Percentiles rank a stretch among this genome's conserved stretches.
Evolutionary conservation across 202 grass and related monocot species (phyloP).

Genomic region (Bolboschoenoplectus hybrid): DNA sequence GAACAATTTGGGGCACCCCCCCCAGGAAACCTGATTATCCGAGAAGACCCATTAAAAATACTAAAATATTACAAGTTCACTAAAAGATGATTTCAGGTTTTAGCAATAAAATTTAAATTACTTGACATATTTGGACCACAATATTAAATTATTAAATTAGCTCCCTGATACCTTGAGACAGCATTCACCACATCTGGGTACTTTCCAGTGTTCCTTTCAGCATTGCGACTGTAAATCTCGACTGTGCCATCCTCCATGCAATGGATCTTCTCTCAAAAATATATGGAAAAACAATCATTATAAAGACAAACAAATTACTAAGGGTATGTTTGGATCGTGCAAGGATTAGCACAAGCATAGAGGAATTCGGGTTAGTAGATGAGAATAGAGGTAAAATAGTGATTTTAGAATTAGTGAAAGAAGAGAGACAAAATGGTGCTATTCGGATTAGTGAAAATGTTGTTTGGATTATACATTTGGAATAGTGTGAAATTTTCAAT

Average conservation of each 20-base stretch:
- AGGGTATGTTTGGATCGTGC: too few relatives aligned
- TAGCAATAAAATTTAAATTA: conserved; percentile 4
- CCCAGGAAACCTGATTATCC: neutral
- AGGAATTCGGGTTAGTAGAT: too few relatives aligned
- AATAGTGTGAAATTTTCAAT: too few relatives aligned
- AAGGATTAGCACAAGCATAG: too few relatives aligned
- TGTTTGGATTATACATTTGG: too few relatives aligned
- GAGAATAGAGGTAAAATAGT: too few relatives aligned
- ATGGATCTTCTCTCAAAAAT: conserved; percentile 77
- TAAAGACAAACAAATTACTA: conserved; percentile 24
- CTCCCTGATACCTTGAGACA: conserved; percentile 66
- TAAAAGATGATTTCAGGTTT: neutral
- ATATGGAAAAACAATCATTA: conserved; percentile 28
- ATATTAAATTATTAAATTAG: conserved; percentile 37
- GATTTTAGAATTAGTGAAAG: too few relatives aligned
- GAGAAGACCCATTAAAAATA: neutral
- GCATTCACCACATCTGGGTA: conserved; percentile 96
- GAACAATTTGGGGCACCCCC: neutral
- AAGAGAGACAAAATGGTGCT: too few relatives aligned
- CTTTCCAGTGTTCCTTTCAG: conserved; percentile 96
- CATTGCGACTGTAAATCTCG: conserved; percentile 96
- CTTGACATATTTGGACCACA: conserved; percentile 13
- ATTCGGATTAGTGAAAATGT: too few relatives aligned
- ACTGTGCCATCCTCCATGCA: conserved; percentile 95
- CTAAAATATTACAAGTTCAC: neutral